Evolutionary conservation across 2,329 filamentous ascomycete species (phyloP).

Genomic region (Curvularia sp.): DNA sequence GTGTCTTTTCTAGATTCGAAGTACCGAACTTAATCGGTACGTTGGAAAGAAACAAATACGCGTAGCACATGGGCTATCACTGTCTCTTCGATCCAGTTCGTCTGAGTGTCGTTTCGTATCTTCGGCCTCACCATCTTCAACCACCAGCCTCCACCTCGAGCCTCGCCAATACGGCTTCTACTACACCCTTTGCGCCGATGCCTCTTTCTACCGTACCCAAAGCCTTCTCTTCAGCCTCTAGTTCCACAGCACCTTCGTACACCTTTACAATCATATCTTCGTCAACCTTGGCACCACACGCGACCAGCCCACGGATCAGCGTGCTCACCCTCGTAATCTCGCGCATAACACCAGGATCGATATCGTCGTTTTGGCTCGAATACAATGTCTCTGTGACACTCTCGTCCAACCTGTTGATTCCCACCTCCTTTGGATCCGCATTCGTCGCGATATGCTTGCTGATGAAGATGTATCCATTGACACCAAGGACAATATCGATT

Average conservation of each 20-base stretch:
- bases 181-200: constrained; percentile 41
- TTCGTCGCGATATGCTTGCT: constrained; percentile 75
- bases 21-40: background rate
- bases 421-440: constrained; percentile 61
- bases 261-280: constrained; percentile 85
- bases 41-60: background rate
- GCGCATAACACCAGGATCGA: constrained; percentile 75
- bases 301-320: constrained; percentile 81
- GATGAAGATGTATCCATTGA: constrained; percentile 98
- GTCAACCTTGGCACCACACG: constrained; percentile 83
- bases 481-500: constrained; percentile 86
- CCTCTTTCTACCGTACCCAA: constrained; percentile 56
- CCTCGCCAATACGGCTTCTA: constrained; percentile 40
- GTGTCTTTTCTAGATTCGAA: background rate
- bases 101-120: background rate
- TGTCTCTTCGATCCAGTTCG: background rate
- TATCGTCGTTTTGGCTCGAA: constrained; percentile 91
- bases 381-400: constrained; percentile 85
- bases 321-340: constrained; percentile 87
- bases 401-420: constrained; percentile 88
- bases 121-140: constrained; percentile 9
- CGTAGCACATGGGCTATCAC: background rate
- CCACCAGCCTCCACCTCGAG: constrained; percentile 37
- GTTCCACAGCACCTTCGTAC: constrained; percentile 81
- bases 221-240: constrained; percentile 68